Conservation (phyloP, 163 green algal species). For the Scenedesmus sp. region DNA sequence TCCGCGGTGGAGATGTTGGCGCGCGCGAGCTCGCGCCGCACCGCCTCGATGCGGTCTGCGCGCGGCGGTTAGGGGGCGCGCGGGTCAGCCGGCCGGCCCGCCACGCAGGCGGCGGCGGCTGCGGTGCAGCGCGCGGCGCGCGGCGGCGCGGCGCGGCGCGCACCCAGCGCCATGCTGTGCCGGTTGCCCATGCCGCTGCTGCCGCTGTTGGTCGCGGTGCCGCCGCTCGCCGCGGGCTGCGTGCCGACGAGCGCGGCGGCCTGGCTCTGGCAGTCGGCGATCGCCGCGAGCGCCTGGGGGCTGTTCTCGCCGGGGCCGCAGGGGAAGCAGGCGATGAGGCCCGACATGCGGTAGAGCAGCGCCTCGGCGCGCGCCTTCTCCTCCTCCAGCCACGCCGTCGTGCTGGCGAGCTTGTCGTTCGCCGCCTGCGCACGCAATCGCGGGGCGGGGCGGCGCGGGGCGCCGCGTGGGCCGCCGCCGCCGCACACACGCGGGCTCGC, state of each 20-base stretch:
- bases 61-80: too few species aligned
- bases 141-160: neutral
- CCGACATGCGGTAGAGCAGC: slow-evolving; percentile 42
- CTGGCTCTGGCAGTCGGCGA: slow-evolving; percentile 11
- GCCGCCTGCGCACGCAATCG: too few species aligned
- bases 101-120: too few species aligned
- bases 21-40: slow-evolving; percentile 30
- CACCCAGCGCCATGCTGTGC: neutral
- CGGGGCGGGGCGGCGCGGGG: too few species aligned
- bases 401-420: slow-evolving; percentile 45
- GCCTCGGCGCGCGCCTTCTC: slow-evolving; percentile 42
- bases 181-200: neutral
- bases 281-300: neutral
- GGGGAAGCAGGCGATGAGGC: slow-evolving; percentile 43
- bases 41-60: slow-evolving; percentile 44
- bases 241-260: neutral
- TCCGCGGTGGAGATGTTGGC: slow-evolving; percentile 29
- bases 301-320: neutral
- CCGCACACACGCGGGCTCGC: too few species aligned
- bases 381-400: slow-evolving; percentile 40
- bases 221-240: neutral
- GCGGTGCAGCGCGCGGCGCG: neutral
- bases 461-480: too few species aligned
- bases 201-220: neutral
- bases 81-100: too few species aligned